Evolutionary conservation across 352 stramenopile genomes (phyloP).

Genomic region (Pilasporangium apinafurcum): DNA sequence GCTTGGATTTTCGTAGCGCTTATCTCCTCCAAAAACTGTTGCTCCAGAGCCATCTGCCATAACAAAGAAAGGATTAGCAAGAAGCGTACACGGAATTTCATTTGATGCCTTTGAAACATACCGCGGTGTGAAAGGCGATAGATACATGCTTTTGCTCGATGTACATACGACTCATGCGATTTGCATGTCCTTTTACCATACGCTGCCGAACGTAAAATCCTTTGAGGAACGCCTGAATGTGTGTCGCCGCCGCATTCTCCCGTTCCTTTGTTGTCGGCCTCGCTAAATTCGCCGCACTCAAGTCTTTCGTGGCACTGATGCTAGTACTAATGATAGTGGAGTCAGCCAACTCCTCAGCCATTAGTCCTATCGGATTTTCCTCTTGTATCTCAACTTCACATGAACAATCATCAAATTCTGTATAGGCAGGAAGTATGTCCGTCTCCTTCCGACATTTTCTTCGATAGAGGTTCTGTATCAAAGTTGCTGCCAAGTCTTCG

Average conservation of each 20-base stretch:
- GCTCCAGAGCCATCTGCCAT: slow-evolving; percentile 25
- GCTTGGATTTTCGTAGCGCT: slow-evolving; percentile 58
- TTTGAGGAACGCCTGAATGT: slow-evolving; percentile 32
- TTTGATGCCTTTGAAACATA: slow-evolving; percentile 17
- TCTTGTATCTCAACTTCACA: no score
- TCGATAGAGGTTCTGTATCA: slow-evolving; percentile 33
- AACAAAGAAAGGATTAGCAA: no score
- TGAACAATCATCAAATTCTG: no score
- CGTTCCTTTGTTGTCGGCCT: no score
- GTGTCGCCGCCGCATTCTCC: slow-evolving; percentile 13
- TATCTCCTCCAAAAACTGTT: slow-evolving; percentile 36
- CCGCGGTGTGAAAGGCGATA: slow-evolving; percentile 32
- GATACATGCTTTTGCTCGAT: slow-evolving; percentile 52
- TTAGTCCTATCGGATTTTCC: background rate
- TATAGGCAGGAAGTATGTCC: no score
- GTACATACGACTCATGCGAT: slow-evolving; percentile 46
- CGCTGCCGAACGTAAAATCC: slow-evolving; percentile 13
- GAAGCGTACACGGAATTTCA: no score
- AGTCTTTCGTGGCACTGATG: background rate
- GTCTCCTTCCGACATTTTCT: slow-evolving; percentile 1
- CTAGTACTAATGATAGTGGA: background rate
- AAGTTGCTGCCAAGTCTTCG: slow-evolving; percentile 28
- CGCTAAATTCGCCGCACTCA: no score
- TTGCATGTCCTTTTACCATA: slow-evolving; percentile 17
- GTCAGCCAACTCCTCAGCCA: background rate